Evolutionary conservation across 75 land plant genomes (phyloP).

Genomic region (Cryptomeria japonica): DNA sequence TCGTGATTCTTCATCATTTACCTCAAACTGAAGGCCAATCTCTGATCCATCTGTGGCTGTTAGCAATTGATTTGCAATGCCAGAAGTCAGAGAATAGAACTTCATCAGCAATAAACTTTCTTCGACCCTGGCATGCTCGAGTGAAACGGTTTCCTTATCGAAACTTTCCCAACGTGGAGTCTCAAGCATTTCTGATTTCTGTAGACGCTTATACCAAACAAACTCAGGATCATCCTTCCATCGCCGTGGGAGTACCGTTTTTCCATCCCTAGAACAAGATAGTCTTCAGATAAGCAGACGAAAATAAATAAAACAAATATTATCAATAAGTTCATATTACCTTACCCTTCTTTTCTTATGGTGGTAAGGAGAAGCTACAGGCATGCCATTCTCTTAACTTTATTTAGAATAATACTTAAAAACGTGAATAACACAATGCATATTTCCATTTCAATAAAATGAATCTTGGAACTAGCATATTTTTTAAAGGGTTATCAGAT

Average conservation of each 20-base stretch:
- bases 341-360: neutral
- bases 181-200: neutral
- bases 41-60: constrained; percentile 50
- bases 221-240: constrained; percentile 19
- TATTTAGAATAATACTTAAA: neutral
- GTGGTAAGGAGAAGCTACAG: neutral
- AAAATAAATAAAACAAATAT: neutral
- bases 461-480: neutral
- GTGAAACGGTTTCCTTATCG: constrained; percentile 9
- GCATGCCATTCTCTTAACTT: neutral
- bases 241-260: neutral
- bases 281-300: neutral
- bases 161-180: neutral
- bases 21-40: constrained; percentile 64
- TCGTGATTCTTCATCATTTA: constrained; percentile 54
- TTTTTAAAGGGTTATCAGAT: neutral
- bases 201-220: constrained; percentile 25
- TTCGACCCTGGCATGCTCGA: constrained; percentile 60
- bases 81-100: constrained; percentile 65
- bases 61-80: constrained; percentile 51
- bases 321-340: neutral
- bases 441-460: neutral
- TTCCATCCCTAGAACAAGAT: neutral
- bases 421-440: neutral
- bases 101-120: constrained; percentile 76